These are phyloP conservation scores for Saccharomyces pastorianus DNA, from an alignment of 1,139 yeast species.

Conservation along the genomic window DNA sequence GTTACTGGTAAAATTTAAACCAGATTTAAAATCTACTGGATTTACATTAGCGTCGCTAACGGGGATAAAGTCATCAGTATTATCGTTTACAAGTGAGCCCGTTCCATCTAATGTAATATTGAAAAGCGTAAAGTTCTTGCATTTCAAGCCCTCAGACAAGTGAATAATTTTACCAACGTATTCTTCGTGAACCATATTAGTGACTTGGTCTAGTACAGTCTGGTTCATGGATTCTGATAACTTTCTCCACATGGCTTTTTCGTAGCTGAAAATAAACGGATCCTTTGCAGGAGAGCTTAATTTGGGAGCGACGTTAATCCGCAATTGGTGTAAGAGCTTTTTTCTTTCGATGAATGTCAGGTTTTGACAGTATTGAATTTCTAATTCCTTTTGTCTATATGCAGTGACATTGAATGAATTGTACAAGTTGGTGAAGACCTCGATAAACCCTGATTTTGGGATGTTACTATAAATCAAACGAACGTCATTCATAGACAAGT, in stretches of 20 bases:
- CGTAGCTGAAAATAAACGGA: slow-evolving; percentile 16
- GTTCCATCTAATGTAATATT: neutral
- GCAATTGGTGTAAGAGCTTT: slow-evolving; percentile 9
- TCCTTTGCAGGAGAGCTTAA: slow-evolving; percentile 20
- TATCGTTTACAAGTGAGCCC: neutral
- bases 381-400: slow-evolving; percentile 23
- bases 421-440: slow-evolving; percentile 15
- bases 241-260: slow-evolving; percentile 15
- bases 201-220: neutral
- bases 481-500: slow-evolving; percentile 13
- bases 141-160: neutral
- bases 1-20: neutral
- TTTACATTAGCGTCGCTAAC: neutral
- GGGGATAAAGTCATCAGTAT: neutral
- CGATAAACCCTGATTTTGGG: slow-evolving; percentile 13
- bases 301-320: slow-evolving; percentile 13
- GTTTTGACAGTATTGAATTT: slow-evolving; percentile 14
- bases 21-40: neutral
- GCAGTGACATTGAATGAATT: slow-evolving; percentile 16
- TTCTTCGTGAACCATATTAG: neutral
- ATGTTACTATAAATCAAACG: slow-evolving; percentile 14
- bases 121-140: neutral
- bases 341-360: slow-evolving; percentile 8
- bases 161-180: neutral
- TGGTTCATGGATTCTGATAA: slow-evolving; percentile 6